Percentiles rank a stretch among this genome's conserved stretches.
phyloP scores from a whole-genome alignment of 169 alveolate genomes.

The Eimeria praecox region DNA sequence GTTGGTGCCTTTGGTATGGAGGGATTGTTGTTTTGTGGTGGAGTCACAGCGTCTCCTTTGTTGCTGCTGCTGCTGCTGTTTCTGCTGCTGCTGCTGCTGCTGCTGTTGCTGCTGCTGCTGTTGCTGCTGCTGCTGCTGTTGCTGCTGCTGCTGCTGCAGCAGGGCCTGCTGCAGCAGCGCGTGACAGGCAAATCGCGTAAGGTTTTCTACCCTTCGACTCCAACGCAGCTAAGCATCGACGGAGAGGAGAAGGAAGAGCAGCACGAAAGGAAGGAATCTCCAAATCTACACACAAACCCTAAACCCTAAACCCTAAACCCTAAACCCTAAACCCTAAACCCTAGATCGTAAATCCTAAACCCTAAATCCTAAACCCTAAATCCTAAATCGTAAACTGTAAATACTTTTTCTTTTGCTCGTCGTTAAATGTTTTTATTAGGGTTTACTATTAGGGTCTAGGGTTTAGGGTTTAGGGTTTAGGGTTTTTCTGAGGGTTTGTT shows the following conservation, averaged over 20 bases:
- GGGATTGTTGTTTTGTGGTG: background rate
- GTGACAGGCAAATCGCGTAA: background rate
- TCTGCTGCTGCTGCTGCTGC: background rate
- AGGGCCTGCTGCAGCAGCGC: no score
- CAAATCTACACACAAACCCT: background rate
- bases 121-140: background rate
- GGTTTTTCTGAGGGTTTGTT: no score
- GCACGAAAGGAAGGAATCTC: background rate
- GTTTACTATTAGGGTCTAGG: no score
- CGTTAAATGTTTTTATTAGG: no score
- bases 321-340: no score
- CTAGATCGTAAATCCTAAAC: no score
- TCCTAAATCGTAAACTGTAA: no score
- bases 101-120: conserved; percentile 1
- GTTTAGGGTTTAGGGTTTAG: no score
- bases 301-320: background rate
- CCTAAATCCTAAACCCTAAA: no score
- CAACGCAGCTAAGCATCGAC: background rate
- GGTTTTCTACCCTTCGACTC: background rate
- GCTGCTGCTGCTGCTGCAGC: background rate
- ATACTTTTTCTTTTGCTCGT: no score
- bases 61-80: conserved; percentile 1
- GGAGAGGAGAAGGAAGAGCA: background rate
- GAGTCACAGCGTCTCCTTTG: background rate
- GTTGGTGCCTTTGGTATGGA: no score